Base-by-base conservation (phyloP, 176 grass and related monocot genomes). In the Aegilops sharonensis region DNA sequence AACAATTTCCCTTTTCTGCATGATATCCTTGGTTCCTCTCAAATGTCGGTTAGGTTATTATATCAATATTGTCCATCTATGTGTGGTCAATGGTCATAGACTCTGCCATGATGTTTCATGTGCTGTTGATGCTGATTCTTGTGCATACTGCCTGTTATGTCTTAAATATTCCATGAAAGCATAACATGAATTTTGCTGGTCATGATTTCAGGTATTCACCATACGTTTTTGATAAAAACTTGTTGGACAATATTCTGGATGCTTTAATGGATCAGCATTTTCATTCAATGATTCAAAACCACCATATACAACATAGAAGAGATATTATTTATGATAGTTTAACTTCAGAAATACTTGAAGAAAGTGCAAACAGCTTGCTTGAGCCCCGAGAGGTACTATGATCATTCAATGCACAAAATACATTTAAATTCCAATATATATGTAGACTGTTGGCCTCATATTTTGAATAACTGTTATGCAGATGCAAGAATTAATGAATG, bases 241-340 rank as follows among this genome's bases (percentile, higher is more conserved):
- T 98, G 69, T 59, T 98, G 78, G 96, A 98, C 79, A 95, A 98
- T 85, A 98, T 98, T 81, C 95, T 98, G 78, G 95, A 98, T 81
- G 83, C 93, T 84, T 98, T 93, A 80, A 86, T 92, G 59, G 96
- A 98, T 85, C 96, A 98, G 47, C 91, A 94, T 70, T 98, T 98
- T 69, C 63, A 91, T 78, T 94, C 91, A 8, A 88, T 98, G 0
- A 79, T 79, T 15, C 71, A 74, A 74, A 74, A 74, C 13, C 71
- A 39, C 71, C 71, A 74, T 74, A 95, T 93, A 35, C 34, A 35
- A 35, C 34, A 35, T 35, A 35, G 34, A 35, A 35, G 34, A 35
- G 34, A 35, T 35, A 35, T 35, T 35, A 35, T 35, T 35, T 35
- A 35, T 35, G 0, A 35, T 35, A 35, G 34, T 35, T 35, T 35